phyloP scores from a whole-genome alignment of 192 early-diverging fungal species.

The Piromyces finnis region DNA sequence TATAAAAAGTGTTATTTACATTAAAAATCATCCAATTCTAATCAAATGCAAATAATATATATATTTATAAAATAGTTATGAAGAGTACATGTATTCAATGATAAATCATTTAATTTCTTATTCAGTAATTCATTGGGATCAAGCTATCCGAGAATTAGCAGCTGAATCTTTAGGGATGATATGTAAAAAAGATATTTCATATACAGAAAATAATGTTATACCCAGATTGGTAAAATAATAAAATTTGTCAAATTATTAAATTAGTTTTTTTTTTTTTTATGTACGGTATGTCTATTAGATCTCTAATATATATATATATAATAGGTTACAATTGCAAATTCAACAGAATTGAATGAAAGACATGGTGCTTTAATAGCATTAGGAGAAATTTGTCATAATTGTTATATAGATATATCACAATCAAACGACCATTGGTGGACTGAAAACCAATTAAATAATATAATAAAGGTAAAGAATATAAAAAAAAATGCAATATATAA shows the following conservation, averaged over 20 bases:
- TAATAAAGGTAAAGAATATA: constrained; percentile 5
- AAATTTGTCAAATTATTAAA: too few species aligned
- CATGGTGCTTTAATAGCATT: constrained; percentile 44
- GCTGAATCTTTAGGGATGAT: constrained; percentile 52
- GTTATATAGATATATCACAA: too few species aligned
- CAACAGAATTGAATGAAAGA: constrained; percentile 22
- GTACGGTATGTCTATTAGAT: too few species aligned
- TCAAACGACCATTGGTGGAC: constrained; percentile 1
- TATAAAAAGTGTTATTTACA: too few species aligned
- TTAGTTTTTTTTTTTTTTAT: too few species aligned
- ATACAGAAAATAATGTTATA: constrained; percentile 14
- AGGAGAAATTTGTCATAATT: constrained; percentile 28
- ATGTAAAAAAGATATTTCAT: background rate
- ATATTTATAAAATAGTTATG: constrained; percentile 29
- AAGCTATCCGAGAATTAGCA: constrained; percentile 53
- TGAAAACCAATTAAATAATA: constrained; percentile 1
- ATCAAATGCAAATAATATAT: too few species aligned
- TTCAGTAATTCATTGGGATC: constrained; percentile 77
- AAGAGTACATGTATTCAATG: constrained; percentile 55
- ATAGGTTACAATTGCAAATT: constrained; percentile 21
- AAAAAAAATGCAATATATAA: constrained; percentile 4
- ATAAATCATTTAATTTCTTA: constrained; percentile 46
- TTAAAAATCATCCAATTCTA: too few species aligned
- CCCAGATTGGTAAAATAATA: constrained; percentile 32
- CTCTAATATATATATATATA: too few species aligned